Evolutionary conservation across 306 rosid genomes (phyloP).

Genomic region (Senna siamea): DNA sequence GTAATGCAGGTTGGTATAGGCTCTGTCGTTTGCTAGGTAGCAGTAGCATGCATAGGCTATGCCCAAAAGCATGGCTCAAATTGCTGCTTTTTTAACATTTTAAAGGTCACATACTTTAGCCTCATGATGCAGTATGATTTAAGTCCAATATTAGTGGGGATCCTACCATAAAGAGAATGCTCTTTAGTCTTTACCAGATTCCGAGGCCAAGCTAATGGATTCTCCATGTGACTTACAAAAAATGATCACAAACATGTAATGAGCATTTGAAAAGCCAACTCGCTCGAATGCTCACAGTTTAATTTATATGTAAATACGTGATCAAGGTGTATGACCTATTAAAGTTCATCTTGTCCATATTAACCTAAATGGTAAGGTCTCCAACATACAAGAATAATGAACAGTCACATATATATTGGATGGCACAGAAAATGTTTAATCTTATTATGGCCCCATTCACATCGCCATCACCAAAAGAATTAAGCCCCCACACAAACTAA

Average conservation of each 20-base stretch:
- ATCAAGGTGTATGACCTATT: constrained; percentile 5
- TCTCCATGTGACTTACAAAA: background rate
- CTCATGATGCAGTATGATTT: background rate
- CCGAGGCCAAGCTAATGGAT: constrained; percentile 4
- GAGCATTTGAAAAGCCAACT: no score
- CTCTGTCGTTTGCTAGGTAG: constrained; percentile 6
- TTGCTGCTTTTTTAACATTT: background rate
- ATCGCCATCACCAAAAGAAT: constrained; percentile 23
- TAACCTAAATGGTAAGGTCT: constrained; percentile 23
- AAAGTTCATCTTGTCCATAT: constrained; percentile 25
- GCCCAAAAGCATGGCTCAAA: constrained; percentile 21
- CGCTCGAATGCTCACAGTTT: no score
- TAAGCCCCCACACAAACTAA: no score
- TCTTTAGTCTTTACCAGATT: background rate
- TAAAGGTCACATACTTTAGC: background rate
- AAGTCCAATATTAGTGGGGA: background rate
- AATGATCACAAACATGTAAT: constrained; percentile 1
- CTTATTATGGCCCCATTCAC: constrained; percentile 8
- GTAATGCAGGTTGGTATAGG: background rate
- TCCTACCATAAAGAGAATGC: background rate
- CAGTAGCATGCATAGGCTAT: constrained; percentile 18
- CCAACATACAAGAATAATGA: no score
- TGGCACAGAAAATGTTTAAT: no score
- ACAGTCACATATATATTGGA: no score
- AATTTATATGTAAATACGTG: no score